A percentile compares a stretch with the other conserved stretches of the same genome.
These are phyloP conservation scores for Globisporangium canariense DNA, from an alignment of 352 stramenopile genomes.

Conservation along the genomic window DNA sequence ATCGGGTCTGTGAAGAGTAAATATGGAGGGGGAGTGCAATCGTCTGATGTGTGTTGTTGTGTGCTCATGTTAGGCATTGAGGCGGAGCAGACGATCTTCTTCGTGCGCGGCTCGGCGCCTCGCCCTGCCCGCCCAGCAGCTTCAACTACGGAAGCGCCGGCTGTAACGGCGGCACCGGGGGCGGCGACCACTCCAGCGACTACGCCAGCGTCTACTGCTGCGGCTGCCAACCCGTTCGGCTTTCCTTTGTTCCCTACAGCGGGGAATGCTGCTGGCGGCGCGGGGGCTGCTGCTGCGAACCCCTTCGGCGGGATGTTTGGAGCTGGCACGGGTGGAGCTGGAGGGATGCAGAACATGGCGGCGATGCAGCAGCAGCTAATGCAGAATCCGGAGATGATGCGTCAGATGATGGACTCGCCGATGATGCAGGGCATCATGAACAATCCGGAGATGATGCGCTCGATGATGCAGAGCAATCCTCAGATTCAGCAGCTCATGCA, in stretches of 20 bases:
- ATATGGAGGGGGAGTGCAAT: neutral
- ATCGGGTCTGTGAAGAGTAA: neutral
- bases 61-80: slow-evolving; percentile 43
- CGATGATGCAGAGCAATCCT: slow-evolving; percentile 95
- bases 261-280: slow-evolving; percentile 13
- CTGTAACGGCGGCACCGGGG: slow-evolving; percentile 15
- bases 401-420: slow-evolving; percentile 87
- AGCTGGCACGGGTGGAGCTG: slow-evolving; percentile 16
- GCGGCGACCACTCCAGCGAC: slow-evolving; percentile 20
- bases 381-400: slow-evolving; percentile 87
- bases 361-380: slow-evolving; percentile 88
- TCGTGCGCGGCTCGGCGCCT: slow-evolving; percentile 68
- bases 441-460: slow-evolving; percentile 95
- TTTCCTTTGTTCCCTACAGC: slow-evolving; percentile 45
- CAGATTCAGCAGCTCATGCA: slow-evolving; percentile 95
- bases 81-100: slow-evolving; percentile 81
- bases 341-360: slow-evolving; percentile 59
- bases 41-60: neutral
- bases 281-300: slow-evolving; percentile 30
- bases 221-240: slow-evolving; percentile 44
- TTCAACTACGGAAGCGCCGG: slow-evolving; percentile 19
- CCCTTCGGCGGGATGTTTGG: slow-evolving; percentile 59
- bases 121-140: slow-evolving; percentile 19
- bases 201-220: slow-evolving; percentile 13
- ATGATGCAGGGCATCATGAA: slow-evolving; percentile 93